Base-by-base conservation (phyloP, 768 basidiomycete genomes). In the Leccinum sublutescens region DNA sequence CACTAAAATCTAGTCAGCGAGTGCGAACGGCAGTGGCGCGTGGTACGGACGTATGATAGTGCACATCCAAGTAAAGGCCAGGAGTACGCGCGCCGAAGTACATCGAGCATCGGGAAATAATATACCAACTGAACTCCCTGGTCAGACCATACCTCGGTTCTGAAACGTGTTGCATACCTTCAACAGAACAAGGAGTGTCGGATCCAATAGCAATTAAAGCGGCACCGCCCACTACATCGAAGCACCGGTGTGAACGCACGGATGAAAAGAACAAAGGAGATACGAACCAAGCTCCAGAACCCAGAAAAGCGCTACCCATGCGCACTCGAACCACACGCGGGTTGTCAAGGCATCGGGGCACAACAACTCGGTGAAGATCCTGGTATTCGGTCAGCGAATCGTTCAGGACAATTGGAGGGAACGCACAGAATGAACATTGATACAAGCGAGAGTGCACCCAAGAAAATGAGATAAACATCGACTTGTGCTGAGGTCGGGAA, bases 311-410 rank as follows among this genome's bases (percentile, higher is more conserved):
- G 76, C 74, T 36, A 85, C 73, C 88, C 88, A 91, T 23, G 71
- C 50, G 63, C 80, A 82, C 68, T 91, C 89, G 62, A 90, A 87
- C 86, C 86, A 89, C 15, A 90, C 83, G n/a, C 78, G 80, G 23
- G 80, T 80, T 21, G 84, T 78, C 48, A 87, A 68, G 7, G 82
- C 71, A 68, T 81, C 74, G 60, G 74, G 77, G 19, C 79, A 78
- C 23, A 81, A 65, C 36, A 89, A 70, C 70, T 90, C 88, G 40
- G 83, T 69, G 61, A 87, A 86, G 49, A 82, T 79, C 67, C 82
- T 84, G 51, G 19, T 19, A 56, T n/a, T 52, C 17, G 25, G 14
- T 64, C 38, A 43, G 25, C 63, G 50, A 57, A 56, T 55, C 31
- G 55, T 56, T 5, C n/a, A 17, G 12, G 8, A n/a, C 2, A 9